These are phyloP conservation scores for Sclerotinia spermophila DNA, from an alignment of 2,329 filamentous ascomycete species.

Conservation along the genomic window DNA sequence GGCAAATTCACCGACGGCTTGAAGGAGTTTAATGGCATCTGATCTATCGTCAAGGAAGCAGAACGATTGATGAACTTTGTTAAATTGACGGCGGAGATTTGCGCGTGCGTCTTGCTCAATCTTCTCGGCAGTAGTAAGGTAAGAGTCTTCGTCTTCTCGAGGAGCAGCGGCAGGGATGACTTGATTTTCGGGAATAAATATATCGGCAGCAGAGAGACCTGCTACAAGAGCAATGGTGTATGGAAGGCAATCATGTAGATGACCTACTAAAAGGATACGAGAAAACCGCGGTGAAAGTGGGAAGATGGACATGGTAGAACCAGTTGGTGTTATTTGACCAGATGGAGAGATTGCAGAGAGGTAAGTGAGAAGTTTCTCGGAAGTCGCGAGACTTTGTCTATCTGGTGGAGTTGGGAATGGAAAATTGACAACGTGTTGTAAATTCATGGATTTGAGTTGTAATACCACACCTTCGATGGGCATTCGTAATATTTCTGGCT, in stretches of 20 bases:
- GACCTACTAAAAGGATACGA: constrained; percentile 85
- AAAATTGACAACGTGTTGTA: constrained; percentile 87
- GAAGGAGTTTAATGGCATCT: constrained; percentile 86
- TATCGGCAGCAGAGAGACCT: constrained; percentile 79
- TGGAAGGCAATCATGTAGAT: constrained; percentile 75
- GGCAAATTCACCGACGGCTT: constrained; percentile 82
- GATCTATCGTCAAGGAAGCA: constrained; percentile 76
- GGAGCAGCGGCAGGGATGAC: constrained; percentile 56
- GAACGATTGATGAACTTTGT: constrained; percentile 73
- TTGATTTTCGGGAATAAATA: constrained; percentile 81
- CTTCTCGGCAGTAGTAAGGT: constrained; percentile 64
- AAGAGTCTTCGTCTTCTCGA: constrained; percentile 47
- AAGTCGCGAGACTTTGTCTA: constrained; percentile 68
- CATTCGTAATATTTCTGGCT: constrained; percentile 85
- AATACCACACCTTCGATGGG: constrained; percentile 91
- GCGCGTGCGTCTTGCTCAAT: constrained; percentile 68
- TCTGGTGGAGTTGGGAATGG: constrained; percentile 92
- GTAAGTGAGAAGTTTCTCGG: constrained; percentile 82
- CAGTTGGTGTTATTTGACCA: constrained; percentile 77
- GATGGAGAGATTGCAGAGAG: constrained; percentile 71
- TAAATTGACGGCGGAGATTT: constrained; percentile 57
- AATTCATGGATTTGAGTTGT: constrained; percentile 91
- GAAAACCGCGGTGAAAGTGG: constrained; percentile 87
- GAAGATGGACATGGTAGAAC: constrained; percentile 80
- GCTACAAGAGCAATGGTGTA: constrained; percentile 88